These are phyloP conservation scores for Talaromyces adpressus DNA, from an alignment of 495 filamentous ascomycete genomes.

Conservation along the genomic window DNA sequence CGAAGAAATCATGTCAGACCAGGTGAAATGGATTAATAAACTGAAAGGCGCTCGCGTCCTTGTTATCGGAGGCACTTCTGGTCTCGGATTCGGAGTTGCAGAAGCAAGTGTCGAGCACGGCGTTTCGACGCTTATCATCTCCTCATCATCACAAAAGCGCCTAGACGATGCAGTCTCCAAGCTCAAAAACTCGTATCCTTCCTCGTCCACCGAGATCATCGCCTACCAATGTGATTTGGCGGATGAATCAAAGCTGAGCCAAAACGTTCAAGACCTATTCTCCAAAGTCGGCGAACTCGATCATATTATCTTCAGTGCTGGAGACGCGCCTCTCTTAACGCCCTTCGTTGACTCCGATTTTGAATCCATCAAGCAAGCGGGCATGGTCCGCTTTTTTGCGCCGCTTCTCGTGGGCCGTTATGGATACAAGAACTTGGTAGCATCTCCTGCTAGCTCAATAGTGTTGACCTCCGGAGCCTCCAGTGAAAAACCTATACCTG, in stretches of 20 bases:
- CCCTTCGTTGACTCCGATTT: neutral
- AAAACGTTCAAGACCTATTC: neutral
- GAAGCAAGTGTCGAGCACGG: neutral
- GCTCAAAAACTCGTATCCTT: neutral
- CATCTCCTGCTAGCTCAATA: too few species aligned
- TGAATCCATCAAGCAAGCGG: neutral
- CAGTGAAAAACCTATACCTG: too few species aligned
- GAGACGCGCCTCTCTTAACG: neutral
- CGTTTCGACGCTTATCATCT: neutral
- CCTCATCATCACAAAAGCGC: neutral
- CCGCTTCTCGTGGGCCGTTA: too few species aligned
- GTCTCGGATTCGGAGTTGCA: neutral
- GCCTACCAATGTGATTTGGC: neutral
- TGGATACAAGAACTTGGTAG: too few species aligned
- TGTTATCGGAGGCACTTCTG: neutral
- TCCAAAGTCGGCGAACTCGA: neutral
- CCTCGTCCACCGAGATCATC: neutral
- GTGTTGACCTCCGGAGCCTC: too few species aligned
- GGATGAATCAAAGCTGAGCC: neutral
- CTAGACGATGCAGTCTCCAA: neutral
- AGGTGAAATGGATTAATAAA: neutral
- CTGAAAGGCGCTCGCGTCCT: neutral
- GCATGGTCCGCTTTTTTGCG: too few species aligned
- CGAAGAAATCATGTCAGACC: neutral
- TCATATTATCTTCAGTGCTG: neutral